phyloP scores from a whole-genome alignment of 306 rosid genomes.

The Rubus parviflorus region DNA sequence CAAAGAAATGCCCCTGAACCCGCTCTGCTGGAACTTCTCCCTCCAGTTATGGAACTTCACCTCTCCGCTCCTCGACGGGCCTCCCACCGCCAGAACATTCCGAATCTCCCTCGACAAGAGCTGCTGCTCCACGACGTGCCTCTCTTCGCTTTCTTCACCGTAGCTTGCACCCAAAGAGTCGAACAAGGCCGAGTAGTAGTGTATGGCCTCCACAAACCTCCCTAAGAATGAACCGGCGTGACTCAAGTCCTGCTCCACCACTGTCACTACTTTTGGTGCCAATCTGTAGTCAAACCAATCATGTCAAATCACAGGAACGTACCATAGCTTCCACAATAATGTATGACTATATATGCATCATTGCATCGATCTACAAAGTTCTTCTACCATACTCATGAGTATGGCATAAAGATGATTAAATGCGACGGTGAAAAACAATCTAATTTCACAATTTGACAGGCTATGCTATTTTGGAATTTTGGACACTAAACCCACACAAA shows the following conservation, averaged over 20 bases:
- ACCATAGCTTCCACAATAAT: not conserved
- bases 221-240: slow-evolving; percentile 91
- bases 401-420: too few relatives aligned
- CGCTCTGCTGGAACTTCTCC: slow-evolving; percentile 84
- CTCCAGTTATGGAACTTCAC: slow-evolving; percentile 91
- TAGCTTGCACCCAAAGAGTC: slow-evolving; percentile 94
- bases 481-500: not conserved
- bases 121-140: slow-evolving; percentile 96
- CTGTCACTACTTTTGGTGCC: slow-evolving; percentile 97
- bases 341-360: too few relatives aligned
- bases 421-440: too few relatives aligned
- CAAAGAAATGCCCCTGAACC: slow-evolving; percentile 77
- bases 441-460: not conserved
- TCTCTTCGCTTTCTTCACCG: slow-evolving; percentile 93
- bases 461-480: not conserved
- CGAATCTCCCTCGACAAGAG: slow-evolving; percentile 85
- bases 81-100: slow-evolving; percentile 86
- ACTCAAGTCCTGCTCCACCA: slow-evolving; percentile 92
- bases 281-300: slow-evolving; percentile 41
- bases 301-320: not conserved
- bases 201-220: slow-evolving; percentile 96
- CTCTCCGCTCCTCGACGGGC: slow-evolving; percentile 86
- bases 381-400: not conserved
- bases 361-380: not conserved
- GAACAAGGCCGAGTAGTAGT: slow-evolving; percentile 92